Percentiles rank a stretch among this genome's conserved stretches.
Conservation (phyloP, 495 filamentous ascomycete genomes). For the Schizothecium vesticola region DNA sequence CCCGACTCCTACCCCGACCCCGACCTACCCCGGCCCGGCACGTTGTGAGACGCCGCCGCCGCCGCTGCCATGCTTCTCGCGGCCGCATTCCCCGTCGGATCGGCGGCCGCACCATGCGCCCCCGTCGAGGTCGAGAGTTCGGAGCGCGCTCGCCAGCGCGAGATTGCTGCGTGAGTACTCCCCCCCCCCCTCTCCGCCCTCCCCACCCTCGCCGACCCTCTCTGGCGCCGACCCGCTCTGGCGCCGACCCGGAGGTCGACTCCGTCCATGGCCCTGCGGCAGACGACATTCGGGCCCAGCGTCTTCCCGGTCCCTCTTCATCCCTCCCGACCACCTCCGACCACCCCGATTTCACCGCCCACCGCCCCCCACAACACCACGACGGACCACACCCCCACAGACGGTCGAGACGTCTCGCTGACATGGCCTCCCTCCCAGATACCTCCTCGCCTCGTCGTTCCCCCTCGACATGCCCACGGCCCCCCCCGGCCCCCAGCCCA, state of each 20-base stretch:
- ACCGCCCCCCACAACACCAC: background rate
- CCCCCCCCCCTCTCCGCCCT: background rate
- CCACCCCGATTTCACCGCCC: too few relatives aligned
- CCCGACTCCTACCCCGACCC: background rate
- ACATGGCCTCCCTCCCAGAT: constrained; percentile 3
- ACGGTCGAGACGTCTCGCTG: background rate
- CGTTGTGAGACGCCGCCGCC: background rate
- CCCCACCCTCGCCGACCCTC: background rate
- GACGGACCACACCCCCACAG: background rate
- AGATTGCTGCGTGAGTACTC: constrained; percentile 20
- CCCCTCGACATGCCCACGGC: constrained; percentile 10
- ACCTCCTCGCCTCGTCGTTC: constrained; percentile 25
- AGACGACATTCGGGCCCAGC: background rate
- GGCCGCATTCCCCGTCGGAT: background rate
- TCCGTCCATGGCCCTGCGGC: background rate
- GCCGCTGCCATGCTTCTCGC: background rate
- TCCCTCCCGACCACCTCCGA: background rate
- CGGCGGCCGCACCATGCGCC: background rate
- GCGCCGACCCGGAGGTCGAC: background rate
- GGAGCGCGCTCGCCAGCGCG: constrained; percentile 23
- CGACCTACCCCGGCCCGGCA: background rate
- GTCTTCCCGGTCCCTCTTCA: background rate
- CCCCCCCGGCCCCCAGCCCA: constrained; percentile 2
- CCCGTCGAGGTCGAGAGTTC: constrained; percentile 12
- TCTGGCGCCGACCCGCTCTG: background rate